Evolutionary conservation across 2,329 filamentous ascomycete genomes (phyloP).

Genomic region (Anisogramma anomala): DNA sequence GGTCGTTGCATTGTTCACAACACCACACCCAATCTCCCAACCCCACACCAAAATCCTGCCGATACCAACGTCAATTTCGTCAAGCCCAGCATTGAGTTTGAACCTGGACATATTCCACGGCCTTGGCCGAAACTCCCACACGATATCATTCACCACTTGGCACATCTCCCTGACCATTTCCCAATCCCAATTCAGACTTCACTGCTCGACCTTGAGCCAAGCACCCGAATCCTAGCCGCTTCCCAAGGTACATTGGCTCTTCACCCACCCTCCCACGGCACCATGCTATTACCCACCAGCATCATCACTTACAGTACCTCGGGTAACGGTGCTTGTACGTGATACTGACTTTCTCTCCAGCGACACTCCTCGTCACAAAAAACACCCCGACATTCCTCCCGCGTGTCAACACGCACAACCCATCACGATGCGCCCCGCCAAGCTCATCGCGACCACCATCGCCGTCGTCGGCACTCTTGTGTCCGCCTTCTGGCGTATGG

Average conservation of each 20-base stretch:
- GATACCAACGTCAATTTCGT: neutral
- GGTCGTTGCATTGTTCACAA: neutral
- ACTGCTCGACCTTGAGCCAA: no score
- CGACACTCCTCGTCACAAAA: no score
- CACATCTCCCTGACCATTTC: no score
- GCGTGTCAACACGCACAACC: neutral
- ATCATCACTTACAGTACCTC: neutral
- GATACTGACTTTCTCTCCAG: neutral
- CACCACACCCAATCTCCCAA: neutral
- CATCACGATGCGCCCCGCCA: constrained; percentile 9
- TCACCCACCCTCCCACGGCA: neutral
- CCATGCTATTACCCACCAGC: neutral
- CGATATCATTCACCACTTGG: no score
- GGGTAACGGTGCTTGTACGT: neutral
- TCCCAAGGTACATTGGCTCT: neutral
- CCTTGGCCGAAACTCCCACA: no score
- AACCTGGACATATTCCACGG: no score
- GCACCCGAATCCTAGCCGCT: neutral
- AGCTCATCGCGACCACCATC: constrained; percentile 1
- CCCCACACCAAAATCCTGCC: no score
- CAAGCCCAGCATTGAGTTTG: neutral
- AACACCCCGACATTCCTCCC: no score
- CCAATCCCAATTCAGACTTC: no score
- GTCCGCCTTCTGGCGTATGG: constrained; percentile 79
- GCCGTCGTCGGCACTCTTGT: constrained; percentile 20